A percentile compares a stretch with the other conserved stretches of the same genome.
Conservation (phyloP, 108 stramenopile species). For the Parmales sp. region DNA sequence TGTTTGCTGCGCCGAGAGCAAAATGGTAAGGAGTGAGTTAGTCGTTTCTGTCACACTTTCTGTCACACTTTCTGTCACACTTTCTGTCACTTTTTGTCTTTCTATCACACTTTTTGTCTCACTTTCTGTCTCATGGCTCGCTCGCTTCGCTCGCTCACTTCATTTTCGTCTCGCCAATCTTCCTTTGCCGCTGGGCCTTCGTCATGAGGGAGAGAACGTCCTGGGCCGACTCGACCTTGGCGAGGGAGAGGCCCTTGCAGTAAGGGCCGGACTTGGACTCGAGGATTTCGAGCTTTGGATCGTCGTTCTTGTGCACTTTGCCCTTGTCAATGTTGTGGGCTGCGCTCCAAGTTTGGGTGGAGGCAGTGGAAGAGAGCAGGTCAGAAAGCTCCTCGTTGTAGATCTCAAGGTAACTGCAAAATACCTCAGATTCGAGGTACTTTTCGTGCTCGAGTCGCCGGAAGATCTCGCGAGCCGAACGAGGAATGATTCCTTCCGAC, state of each 20-base stretch:
- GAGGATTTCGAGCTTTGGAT: conserved; percentile 61
- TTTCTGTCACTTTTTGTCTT: neutral
- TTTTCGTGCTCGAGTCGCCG: conserved; percentile 42
- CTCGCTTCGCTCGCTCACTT: too few relatives aligned
- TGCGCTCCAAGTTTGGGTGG: neutral
- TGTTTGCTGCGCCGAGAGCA: conserved; percentile 49
- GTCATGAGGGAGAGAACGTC: conserved; percentile 71
- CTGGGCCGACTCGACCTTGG: conserved; percentile 44
- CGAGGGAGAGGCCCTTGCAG: conserved; percentile 71
- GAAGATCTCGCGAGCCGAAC: conserved; percentile 46
- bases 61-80: neutral
- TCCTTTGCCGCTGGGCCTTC: conserved; percentile 68
- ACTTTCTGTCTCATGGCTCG: neutral
- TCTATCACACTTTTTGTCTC: conserved; percentile 23
- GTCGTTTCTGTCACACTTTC: conserved; percentile 24
- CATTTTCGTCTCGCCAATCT: conserved; percentile 87
- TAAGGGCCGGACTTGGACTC: conserved; percentile 54
- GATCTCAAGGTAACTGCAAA: conserved; percentile 77
- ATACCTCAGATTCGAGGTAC: conserved; percentile 42
- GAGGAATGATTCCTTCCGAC: conserved; percentile 54
- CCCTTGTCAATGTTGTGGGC: conserved; percentile 26
- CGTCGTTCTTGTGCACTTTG: conserved; percentile 7
- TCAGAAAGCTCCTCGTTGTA: conserved; percentile 87
- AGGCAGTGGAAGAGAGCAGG: conserved; percentile 32
- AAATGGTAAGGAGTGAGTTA: conserved; percentile 42